Percentiles rank a stretch among this genome's conserved stretches.
phyloP scores from a whole-genome alignment of 192 early-diverging fungal genomes.

The Backusella westeae region DNA sequence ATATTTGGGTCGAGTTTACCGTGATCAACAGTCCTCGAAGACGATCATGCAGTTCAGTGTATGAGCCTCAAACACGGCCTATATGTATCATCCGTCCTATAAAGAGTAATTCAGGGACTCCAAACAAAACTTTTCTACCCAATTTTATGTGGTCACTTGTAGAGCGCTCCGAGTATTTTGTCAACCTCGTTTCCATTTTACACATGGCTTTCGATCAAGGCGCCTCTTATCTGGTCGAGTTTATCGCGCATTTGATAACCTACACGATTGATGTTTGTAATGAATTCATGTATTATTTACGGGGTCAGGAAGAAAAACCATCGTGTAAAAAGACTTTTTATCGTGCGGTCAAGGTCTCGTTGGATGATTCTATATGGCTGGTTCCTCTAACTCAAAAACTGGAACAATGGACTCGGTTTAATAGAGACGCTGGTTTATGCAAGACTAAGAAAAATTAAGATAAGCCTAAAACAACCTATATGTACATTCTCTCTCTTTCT shows the following conservation, averaged over 20 bases:
- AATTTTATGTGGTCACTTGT: neutral
- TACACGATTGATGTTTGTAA: neutral
- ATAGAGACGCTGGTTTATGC: neutral
- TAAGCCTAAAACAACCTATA: neutral
- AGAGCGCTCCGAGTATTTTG: neutral
- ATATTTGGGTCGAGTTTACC: slow-evolving; percentile 9
- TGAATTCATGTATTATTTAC: slow-evolving; percentile 5
- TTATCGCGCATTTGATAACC: neutral
- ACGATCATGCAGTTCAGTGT: neutral
- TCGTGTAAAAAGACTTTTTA: neutral
- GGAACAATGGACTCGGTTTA: neutral
- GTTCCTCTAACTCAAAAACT: slow-evolving; percentile 11
- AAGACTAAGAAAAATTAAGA: neutral
- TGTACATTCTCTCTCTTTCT: neutral
- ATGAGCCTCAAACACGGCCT: slow-evolving; percentile 13
- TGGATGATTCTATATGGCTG: slow-evolving; percentile 1
- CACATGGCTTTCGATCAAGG: slow-evolving; percentile 9
- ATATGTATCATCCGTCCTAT: slow-evolving; percentile 15
- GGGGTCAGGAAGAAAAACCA: neutral
- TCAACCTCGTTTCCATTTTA: neutral
- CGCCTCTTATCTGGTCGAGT: slow-evolving; percentile 7
- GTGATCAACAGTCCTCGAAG: slow-evolving; percentile 9
- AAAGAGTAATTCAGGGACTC: neutral
- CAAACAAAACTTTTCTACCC: neutral
- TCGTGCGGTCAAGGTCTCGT: neutral